Base-by-base conservation (phyloP, 78 protist genomes). In the Chrysochromulina parva region DNA sequence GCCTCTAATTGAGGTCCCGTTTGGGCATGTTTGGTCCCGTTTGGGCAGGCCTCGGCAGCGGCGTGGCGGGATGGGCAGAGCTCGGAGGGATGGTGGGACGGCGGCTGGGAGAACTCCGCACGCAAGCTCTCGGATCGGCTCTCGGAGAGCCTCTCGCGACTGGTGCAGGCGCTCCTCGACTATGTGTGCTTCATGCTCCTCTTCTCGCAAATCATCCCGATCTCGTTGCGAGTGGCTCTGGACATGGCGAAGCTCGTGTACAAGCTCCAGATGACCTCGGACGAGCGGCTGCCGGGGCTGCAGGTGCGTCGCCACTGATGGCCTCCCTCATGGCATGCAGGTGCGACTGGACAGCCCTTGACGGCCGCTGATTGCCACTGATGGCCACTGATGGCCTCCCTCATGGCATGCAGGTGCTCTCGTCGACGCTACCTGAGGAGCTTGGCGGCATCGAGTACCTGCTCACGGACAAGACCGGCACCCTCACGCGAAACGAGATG, bases 381-480 rank as follows among this genome's bases (percentile, higher is more conserved):
- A 14, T 55, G 59, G 38, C 66, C 28, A 20, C 76, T 11, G 76
- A 69, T 17, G 17, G 14, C 17, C 38, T 11, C 24, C 6, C 17
- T 9, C 76, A 11, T 10, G 96, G 95, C 38, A 90, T 96, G 17
- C 85, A 96, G 9, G 98, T 97, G 19, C 90, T 99, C 38, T 95
- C 96, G 22, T 90, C 96, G 48, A 96, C 96, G 38, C 92, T 99
- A 28, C 98, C 99, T 6, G 99, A 99, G 88, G 99, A 99, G 90
- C 96, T 99, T 28, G 99, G 99, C 16, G 89, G 99, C 53, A 85
- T 99, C 50, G 90, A 93, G 71, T 99, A 95, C 84, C 88, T 99
- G n/a, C 94, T 98, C 57, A 78, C 98, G 24, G 99, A 99, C 94
- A 99, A 99, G 95, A 99, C 99, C 6, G 99, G 99, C 55, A 99